These are phyloP conservation scores for Erysimum pusillum DNA, from an alignment of 441 rosid genomes.

Conservation along the genomic window DNA sequence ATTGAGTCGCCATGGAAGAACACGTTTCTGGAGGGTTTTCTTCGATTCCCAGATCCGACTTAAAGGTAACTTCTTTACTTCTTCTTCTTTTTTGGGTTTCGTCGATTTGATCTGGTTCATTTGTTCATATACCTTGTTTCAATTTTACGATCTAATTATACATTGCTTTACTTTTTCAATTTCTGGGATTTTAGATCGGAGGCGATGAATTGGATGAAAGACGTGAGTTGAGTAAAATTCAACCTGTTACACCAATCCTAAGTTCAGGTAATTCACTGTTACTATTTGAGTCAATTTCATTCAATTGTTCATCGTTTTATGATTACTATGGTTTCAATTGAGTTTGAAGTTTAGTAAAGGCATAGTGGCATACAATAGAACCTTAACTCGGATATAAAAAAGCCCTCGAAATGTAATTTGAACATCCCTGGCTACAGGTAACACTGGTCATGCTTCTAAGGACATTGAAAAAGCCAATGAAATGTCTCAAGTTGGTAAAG, in stretches of 20 bases:
- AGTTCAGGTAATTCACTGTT: slow-evolving; percentile 33
- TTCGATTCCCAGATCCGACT: slow-evolving; percentile 50
- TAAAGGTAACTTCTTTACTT: slow-evolving; percentile 52
- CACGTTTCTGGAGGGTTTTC: slow-evolving; percentile 45
- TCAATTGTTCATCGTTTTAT: background rate
- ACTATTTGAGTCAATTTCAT: background rate
- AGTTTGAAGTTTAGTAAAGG: background rate
- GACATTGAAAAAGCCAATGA: slow-evolving; percentile 48
- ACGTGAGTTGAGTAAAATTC: slow-evolving; percentile 51
- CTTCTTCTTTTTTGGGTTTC: background rate
- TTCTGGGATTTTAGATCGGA: slow-evolving; percentile 49
- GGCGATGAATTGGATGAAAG: slow-evolving; percentile 50
- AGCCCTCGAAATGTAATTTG: background rate
- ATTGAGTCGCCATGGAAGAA: slow-evolving; percentile 54
- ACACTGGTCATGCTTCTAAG: slow-evolving; percentile 43
- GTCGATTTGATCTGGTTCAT: slow-evolving; percentile 6
- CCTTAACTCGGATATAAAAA: background rate
- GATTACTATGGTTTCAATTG: slow-evolving; percentile 10
- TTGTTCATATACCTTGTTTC: slow-evolving; percentile 3
- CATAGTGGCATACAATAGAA: background rate
- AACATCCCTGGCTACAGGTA: slow-evolving; percentile 46
- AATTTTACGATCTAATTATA: slow-evolving; percentile 11
- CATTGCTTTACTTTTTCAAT: slow-evolving; percentile 21
- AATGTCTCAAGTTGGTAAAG: slow-evolving; percentile 48
- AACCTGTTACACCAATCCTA: slow-evolving; percentile 55